Evolutionary conservation across 768 basidiomycete genomes (phyloP), one percentile per base, ranked within the genome.

Genomic region (Suillus fuscotomentosus): DNA sequence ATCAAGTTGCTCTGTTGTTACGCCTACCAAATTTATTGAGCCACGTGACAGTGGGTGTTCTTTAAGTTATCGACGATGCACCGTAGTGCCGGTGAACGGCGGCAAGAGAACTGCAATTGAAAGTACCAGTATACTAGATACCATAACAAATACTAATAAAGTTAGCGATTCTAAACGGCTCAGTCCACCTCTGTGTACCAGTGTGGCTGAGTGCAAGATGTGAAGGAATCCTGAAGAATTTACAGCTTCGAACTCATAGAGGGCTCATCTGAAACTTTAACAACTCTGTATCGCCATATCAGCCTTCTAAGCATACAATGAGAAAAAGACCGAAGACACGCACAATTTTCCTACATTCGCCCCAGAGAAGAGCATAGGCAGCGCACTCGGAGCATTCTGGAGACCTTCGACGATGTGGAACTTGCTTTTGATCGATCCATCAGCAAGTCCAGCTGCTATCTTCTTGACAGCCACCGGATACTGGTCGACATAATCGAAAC

Each of bases 331-430:
- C 57, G 3, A 38, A 1, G 31, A 31, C 14, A 68, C 74, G 65
- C n/a, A 82, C 82, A 95, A 71, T 78, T 95, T 94, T 47, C 93
- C 94, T 0, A 83, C 88, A 71, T 95, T 95, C 3, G 81, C 88
- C 34, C 94, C 93, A 14, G 77, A 83, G 77, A 87, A 95, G 13
- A 96, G 77, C 79, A 92, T 73, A 1, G 83, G 85, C 50, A 94
- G 75, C n/a, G 89, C 84, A 22, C 79, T 78, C 1, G 92, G 90
- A 17, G 91, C 90, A 60, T 88, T 85, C 68, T 91, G 86, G 51
- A 94, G 75, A 3, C 92, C 92, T 60, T 91, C 80, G 0, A 94
- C 84, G 45, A 95, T 77, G 70, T 95, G 92, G 77, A 91, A 93
- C 68, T 88, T 90, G 17, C 89, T 82, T 73, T 93, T 90, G 64